A percentile compares a stretch with the other conserved stretches of the same genome.
phyloP scores from a whole-genome alignment of 2,329 filamentous ascomycete species.

The Aureobasidium melanogenum region DNA sequence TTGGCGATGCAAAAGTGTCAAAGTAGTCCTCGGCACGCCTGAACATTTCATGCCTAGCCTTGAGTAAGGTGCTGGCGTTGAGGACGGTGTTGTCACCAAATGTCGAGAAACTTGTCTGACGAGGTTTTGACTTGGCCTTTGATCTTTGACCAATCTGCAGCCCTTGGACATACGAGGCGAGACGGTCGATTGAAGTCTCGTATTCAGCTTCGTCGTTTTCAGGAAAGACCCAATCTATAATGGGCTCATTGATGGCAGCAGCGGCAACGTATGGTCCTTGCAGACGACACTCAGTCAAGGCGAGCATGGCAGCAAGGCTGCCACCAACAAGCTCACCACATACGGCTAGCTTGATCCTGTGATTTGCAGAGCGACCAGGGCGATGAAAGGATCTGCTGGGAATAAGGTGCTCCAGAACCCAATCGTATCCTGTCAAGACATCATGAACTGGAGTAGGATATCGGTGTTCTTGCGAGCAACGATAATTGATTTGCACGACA shows the following conservation, averaged over 20 bases:
- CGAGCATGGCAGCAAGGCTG: constrained; percentile 39
- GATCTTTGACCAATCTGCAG: not conserved
- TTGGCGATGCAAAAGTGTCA: constrained; percentile 42
- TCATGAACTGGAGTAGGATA: constrained; percentile 41
- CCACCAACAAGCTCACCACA: constrained; percentile 42
- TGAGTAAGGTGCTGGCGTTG: constrained; percentile 21
- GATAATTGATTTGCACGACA: constrained; percentile 39
- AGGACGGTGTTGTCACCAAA: not conserved
- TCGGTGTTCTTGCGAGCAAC: constrained; percentile 23
- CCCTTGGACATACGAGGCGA: not conserved
- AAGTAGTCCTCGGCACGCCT: constrained; percentile 34
- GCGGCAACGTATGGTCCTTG: constrained; percentile 35
- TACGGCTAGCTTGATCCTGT: constrained; percentile 31
- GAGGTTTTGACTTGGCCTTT: not conserved
- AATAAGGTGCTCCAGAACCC: constrained; percentile 33
- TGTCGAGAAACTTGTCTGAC: not conserved
- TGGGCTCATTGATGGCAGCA: constrained; percentile 38
- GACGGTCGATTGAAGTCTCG: not conserved
- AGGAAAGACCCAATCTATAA: constrained; percentile 40
- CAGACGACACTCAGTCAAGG: constrained; percentile 39
- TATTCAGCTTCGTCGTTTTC: constrained; percentile 18
- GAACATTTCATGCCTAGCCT: constrained; percentile 32
- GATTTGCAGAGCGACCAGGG: constrained; percentile 19
- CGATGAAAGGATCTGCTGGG: constrained; percentile 20
- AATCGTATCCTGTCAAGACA: constrained; percentile 39